Base-by-base conservation (phyloP, 2,329 filamentous ascomycete genomes). In the Fusarium avenaceum region DNA sequence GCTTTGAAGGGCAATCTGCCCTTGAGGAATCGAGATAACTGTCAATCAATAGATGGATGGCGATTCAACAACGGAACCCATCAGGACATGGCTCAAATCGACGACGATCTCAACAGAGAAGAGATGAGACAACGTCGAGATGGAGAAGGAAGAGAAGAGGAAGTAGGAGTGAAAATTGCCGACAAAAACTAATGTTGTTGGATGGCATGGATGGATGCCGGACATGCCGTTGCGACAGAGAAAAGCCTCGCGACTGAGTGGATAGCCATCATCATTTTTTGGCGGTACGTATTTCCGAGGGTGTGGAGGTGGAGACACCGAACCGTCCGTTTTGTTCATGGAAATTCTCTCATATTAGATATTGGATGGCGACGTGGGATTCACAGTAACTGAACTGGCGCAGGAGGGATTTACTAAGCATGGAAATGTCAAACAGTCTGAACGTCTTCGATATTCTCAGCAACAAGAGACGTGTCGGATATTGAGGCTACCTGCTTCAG, bases 301-400 rank as follows among this genome's bases (percentile, higher is more conserved):
- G 56, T 69, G 61, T 66, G 72, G 72, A 72, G 70, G 72, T 74
- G 72, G 72, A 50, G 72, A 70, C 69, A 64, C 72, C 72, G 72
- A 72, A 67, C 63, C 56, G 55, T 73, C 72, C 72, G 70, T 70
- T 56, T 53, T 46, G 42, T 45, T 47, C 30, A 20, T 64, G 13
- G 67, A 70, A 74, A 72, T 72, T 74, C 65, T 72, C 71, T 74
- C 72, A 74, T 71, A 72, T 38, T 53, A 42, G 20, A 10, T 30
- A 20, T 38, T 53, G 39, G 20, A 10, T 30, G 22, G 15, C 40
- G 43, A 43, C n/a, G 28, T 26, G 33, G 42, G 52, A 57, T 50
- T 61, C 44, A 38, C 35, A 35, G 38, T 46, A 59, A 44, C 40
- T 47, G 17, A 48, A 46, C 57, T 40, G 57, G 47, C 38, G 49